Evolutionary conservation across 2,329 filamentous ascomycete genomes (phyloP), one percentile per base, ranked within the genome.

Genomic region (Sarocladium strictum): DNA sequence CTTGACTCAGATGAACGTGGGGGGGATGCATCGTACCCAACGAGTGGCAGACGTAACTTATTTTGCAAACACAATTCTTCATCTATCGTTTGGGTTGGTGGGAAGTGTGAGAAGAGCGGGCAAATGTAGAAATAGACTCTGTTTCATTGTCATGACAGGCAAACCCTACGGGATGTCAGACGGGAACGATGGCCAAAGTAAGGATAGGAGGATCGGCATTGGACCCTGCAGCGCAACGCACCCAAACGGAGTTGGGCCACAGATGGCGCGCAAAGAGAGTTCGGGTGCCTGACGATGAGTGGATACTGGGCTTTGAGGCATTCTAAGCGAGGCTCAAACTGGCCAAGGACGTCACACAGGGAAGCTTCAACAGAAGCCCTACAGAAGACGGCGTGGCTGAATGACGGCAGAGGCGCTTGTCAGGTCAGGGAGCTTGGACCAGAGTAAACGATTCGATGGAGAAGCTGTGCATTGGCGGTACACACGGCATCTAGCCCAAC

Each of bases 311-410:
- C 37, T 43, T 43, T 24, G 21, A 23, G 21, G 24, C 43, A 27
- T 27, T 47, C 17, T 51, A 51, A 51, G 47, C 47, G 47, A 51
- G 24, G 43, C 43, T 47, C n/a, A 47, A 47, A 47, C 23, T 7
- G 21, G 12, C 17, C 15, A 3, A 12, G 23, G 15, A n/a, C 15
- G 21, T 24, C 23, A 29, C n/a, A 47, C 7, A 26, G 12, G 43
- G 43, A 23, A 43, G 43, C 43, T 23, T 24, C n/a, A 11, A 21
- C 38, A 5, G 38, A 23, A 43, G n/a, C 9, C 9, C 38, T 43
- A 3, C 38, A 23, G 38, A 43, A 3, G 14, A 23, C n/a, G n/a
- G n/a, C n/a, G n/a, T 43, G 38, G 9, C n/a, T 7, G 19, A 21
- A 3, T 3, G 4, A 9, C 23, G 38, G 17, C 38, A 43, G n/a